These are phyloP conservation scores for Botrytis porri DNA, from an alignment of 2,329 filamentous ascomycete species.

Conservation along the genomic window DNA sequence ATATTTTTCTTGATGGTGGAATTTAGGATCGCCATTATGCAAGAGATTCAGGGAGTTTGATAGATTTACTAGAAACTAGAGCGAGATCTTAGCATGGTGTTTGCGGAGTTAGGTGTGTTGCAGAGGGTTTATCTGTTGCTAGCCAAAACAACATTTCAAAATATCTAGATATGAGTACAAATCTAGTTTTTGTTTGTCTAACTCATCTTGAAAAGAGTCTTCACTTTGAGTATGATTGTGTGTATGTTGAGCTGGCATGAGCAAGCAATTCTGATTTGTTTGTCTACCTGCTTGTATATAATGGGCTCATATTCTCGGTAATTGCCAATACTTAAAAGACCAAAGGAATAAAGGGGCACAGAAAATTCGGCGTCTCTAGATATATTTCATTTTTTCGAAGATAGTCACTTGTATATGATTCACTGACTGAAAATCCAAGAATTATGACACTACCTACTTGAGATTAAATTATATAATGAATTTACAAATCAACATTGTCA, in stretches of 20 bases:
- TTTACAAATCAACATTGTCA: fast-evolving
- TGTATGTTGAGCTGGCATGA: background rate
- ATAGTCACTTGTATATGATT: background rate
- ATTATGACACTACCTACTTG: fast-evolving
- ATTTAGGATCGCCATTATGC: background rate
- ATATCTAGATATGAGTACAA: background rate
- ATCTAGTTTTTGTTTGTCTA: background rate
- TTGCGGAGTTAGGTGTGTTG: background rate
- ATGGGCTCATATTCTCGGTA: background rate
- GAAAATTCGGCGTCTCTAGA: background rate
- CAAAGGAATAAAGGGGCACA: fast-evolving
- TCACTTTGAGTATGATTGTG: background rate
- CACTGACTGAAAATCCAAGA: fast-evolving
- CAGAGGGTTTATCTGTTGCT: background rate
- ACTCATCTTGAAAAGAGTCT: background rate
- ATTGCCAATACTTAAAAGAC: background rate
- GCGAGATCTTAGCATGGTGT: background rate
- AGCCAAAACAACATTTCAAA: background rate
- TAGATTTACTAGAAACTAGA: background rate
- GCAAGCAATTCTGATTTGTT: background rate
- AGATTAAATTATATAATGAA: background rate
- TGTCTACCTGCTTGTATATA: background rate
- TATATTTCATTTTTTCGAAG: fast-evolving
- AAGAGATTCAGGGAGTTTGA: background rate
- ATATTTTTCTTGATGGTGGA: background rate